Evolutionary conservation across 2,329 filamentous ascomycete genomes (phyloP).

Genomic region (Aspergillus sp.): DNA sequence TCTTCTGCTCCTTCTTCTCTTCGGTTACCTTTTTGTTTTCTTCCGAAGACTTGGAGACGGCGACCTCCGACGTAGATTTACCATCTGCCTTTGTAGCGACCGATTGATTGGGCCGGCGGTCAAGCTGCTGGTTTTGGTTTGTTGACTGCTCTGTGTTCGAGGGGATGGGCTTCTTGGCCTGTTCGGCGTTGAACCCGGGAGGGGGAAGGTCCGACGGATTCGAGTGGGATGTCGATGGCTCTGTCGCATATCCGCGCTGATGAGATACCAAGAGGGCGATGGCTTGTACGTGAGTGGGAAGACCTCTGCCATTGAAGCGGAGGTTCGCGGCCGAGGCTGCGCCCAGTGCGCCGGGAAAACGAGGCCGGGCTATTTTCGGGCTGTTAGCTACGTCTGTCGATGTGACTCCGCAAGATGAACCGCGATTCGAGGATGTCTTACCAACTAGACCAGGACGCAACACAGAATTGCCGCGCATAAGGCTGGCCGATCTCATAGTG

Average conservation of each 20-base stretch:
- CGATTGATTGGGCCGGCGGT: conserved; percentile 23
- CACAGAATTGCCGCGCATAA: conserved; percentile 36
- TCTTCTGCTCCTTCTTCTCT: conserved; percentile 72
- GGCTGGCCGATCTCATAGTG: conserved; percentile 38
- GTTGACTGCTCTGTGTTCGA: conserved; percentile 48
- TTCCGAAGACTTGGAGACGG: conserved; percentile 59
- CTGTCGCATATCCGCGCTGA: conserved; percentile 53
- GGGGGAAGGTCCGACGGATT: conserved; percentile 64
- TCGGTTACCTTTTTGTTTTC: conserved; percentile 60
- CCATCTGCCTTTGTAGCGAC: conserved; percentile 42
- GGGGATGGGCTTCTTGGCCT: conserved; percentile 80
- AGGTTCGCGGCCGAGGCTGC: conserved; percentile 32
- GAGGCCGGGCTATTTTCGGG: conserved; percentile 29
- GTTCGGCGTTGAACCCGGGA: conserved; percentile 85
- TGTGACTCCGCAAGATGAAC: not conserved
- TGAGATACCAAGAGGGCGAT: conserved; percentile 58
- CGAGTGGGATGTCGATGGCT: conserved; percentile 51
- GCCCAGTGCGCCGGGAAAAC: conserved; percentile 30
- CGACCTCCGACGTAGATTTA: conserved; percentile 57
- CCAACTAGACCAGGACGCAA: conserved; percentile 30
- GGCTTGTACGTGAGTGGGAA: conserved; percentile 55
- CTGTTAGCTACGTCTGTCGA: conserved; percentile 4
- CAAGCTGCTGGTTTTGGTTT: conserved; percentile 23
- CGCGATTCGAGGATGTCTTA: conserved; percentile 15
- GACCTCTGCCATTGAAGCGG: conserved; percentile 31